A percentile compares a stretch with the other conserved stretches of the same genome.
Evolutionary conservation across 2,329 filamentous ascomycete genomes (phyloP).

Genomic region (Colletotrichum cuscutae): DNA sequence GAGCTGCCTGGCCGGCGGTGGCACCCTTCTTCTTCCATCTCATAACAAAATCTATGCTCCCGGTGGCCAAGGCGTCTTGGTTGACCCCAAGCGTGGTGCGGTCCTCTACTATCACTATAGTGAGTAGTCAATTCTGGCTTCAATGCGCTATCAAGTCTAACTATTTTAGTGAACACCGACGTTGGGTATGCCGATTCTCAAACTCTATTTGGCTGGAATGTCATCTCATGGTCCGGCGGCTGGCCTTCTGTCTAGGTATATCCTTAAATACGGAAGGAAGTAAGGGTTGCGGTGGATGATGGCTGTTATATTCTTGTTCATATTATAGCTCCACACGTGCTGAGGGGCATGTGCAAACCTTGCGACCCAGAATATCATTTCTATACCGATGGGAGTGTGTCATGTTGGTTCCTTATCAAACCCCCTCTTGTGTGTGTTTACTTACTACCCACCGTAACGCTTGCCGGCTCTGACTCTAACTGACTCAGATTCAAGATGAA

Average conservation of each 20-base stretch:
- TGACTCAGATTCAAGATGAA: neutral
- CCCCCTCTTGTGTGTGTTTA: neutral
- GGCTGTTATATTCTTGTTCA: conserved; percentile 11
- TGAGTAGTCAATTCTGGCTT: neutral
- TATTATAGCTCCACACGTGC: conserved; percentile 8
- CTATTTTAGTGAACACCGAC: conserved; percentile 42
- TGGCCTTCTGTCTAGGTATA: conserved; percentile 52
- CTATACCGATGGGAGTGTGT: neutral
- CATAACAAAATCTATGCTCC: conserved; percentile 72
- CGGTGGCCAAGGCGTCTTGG: conserved; percentile 64
- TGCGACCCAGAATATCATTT: neutral
- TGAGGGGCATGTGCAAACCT: neutral
- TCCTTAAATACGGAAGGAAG: neutral
- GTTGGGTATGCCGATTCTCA: conserved; percentile 49
- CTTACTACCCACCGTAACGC: neutral
- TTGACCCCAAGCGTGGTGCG: conserved; percentile 42
- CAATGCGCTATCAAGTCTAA: neutral
- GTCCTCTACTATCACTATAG: conserved; percentile 57
- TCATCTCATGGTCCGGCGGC: conserved; percentile 57
- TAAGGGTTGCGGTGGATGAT: neutral
- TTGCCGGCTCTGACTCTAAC: neutral
- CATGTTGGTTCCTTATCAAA: neutral
- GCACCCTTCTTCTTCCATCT: conserved; percentile 68
- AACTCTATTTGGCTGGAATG: conserved; percentile 64
- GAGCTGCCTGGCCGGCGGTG: conserved; percentile 68